Evolutionary conservation across 441 rosid species (phyloP).

Genomic region (Metrosideros polymorpha): DNA sequence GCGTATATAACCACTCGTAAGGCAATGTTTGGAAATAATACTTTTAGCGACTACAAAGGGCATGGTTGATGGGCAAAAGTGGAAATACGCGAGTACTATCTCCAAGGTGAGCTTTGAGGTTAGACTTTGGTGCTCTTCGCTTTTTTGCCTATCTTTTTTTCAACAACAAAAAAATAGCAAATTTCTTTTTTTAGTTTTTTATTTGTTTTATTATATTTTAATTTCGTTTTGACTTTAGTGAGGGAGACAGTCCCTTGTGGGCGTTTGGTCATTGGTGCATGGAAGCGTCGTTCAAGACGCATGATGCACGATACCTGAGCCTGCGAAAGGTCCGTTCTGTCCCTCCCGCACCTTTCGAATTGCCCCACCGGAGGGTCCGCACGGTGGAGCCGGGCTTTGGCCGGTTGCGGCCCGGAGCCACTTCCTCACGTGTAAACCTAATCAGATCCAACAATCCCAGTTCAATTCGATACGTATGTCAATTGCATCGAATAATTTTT

Average conservation of each 20-base stretch:
- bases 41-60: not conserved
- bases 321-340: not conserved
- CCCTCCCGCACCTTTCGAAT: not conserved
- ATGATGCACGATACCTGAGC: not conserved
- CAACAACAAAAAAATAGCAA: not conserved
- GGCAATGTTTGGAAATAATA: not conserved
- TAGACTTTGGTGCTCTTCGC: not conserved
- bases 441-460: not conserved
- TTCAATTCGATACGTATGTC: not conserved
- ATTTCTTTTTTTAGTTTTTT: too few species aligned
- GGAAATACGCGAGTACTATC: not conserved
- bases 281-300: not conserved
- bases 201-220: not conserved
- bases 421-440: not conserved
- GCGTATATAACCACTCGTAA: not conserved
- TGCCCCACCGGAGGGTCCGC: not conserved
- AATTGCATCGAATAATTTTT: too few species aligned
- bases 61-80: not conserved
- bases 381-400: not conserved
- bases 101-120: not conserved
- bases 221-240: not conserved
- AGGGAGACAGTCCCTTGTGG: not conserved
- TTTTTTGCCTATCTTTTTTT: not conserved
- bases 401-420: not conserved
- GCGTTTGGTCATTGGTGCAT: not conserved